Conservation (phyloP, 2,329 filamentous ascomycete species). For the Alternaria conjuncta region DNA sequence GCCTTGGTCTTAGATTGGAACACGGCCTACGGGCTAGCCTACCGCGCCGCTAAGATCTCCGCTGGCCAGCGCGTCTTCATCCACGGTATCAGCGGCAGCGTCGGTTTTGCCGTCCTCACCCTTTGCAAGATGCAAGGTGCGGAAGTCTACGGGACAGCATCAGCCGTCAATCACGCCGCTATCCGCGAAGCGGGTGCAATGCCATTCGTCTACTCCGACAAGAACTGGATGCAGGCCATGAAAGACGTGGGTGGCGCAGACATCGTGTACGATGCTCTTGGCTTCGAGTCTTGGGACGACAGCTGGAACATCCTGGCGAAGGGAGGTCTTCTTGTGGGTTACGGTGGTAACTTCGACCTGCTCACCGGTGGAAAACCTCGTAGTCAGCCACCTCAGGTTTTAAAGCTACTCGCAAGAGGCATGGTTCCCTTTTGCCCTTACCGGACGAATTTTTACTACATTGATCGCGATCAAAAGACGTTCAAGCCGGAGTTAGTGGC, state of each 20-base stretch:
- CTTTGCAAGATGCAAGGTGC: neutral
- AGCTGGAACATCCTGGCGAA: slow-evolving; percentile 54
- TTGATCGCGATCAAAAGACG: slow-evolving; percentile 30
- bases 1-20: slow-evolving; percentile 57
- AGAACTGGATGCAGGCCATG: slow-evolving; percentile 58
- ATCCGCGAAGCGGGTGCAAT: neutral
- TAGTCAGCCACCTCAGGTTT: slow-evolving; percentile 20
- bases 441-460: slow-evolving; percentile 37
- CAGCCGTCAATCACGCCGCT: neutral
- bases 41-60: slow-evolving; percentile 47
- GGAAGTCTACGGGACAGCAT: neutral
- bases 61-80: slow-evolving; percentile 58
- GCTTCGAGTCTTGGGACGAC: slow-evolving; percentile 60
- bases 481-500: slow-evolving; percentile 34
- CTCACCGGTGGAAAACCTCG: slow-evolving; percentile 28
- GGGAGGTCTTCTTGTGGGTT: slow-evolving; percentile 47
- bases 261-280: slow-evolving; percentile 58
- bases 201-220: slow-evolving; percentile 54
- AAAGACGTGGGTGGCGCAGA: slow-evolving; percentile 55
- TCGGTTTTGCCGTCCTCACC: slow-evolving; percentile 52
- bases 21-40: slow-evolving; percentile 42
- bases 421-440: slow-evolving; percentile 31
- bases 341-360: slow-evolving; percentile 32
- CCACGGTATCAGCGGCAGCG: slow-evolving; percentile 59
- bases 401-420: slow-evolving; percentile 34